These are phyloP conservation scores for Fusarium papillatum DNA, from an alignment of 2,329 filamentous ascomycete genomes.

Conservation along the genomic window DNA sequence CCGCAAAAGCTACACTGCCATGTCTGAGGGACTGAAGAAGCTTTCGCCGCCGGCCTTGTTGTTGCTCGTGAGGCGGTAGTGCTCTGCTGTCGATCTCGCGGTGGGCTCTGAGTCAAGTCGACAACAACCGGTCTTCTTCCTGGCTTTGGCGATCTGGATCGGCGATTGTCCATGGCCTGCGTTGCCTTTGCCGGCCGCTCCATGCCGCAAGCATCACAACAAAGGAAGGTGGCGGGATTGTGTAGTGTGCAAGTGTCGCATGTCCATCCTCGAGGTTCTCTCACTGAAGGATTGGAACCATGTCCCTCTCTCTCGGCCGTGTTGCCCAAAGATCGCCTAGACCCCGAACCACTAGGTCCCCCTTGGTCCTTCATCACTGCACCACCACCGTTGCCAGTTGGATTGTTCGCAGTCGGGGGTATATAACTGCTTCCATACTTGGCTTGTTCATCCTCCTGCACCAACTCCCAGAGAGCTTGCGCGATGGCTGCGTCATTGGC, in stretches of 20 bases:
- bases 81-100: constrained; percentile 32
- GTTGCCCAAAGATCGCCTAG: constrained; percentile 7
- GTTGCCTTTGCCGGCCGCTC: constrained; percentile 50
- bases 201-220: constrained; percentile 69
- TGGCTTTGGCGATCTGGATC: constrained; percentile 27
- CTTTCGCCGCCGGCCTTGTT: constrained; percentile 8
- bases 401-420: constrained; percentile 62
- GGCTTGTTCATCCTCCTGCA: constrained; percentile 80
- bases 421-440: constrained; percentile 70
- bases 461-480: constrained; percentile 87
- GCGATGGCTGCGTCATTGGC: constrained; percentile 91
- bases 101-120: constrained; percentile 52
- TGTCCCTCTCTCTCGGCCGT: neutral
- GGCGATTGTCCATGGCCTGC: constrained; percentile 29
- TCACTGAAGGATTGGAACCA: neutral
- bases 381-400: constrained; percentile 59
- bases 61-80: constrained; percentile 3
- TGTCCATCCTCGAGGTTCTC: constrained; percentile 57
- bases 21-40: constrained; percentile 44
- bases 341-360: constrained; percentile 14
- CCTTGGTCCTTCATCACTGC: constrained; percentile 43
- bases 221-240: constrained; percentile 64
- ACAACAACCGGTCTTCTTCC: constrained; percentile 38
- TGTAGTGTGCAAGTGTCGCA: constrained; percentile 70
- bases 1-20: constrained; percentile 69